Evolutionary conservation across 1,284 basidiomycete species (phyloP), one percentile per base, ranked within the genome.

Genomic region (Cutaneotrichosporon sp.): DNA sequence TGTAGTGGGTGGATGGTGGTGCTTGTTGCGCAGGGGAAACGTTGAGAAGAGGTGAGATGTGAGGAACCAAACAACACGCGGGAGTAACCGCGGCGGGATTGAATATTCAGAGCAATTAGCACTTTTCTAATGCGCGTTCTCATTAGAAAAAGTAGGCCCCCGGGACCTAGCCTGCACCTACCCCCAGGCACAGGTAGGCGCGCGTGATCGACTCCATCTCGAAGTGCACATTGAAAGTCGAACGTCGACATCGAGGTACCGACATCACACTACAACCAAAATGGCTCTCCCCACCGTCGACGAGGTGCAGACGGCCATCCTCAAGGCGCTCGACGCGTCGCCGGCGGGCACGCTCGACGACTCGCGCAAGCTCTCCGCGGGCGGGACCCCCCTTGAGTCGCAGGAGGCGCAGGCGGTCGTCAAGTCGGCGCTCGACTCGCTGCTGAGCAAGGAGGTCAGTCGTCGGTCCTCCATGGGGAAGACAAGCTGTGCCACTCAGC

Each of bases 361-460:
- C 77, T 89, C 92, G 18, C 84, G 92, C 65, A 76, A 83, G 43
- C 84, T 95, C 34, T 74, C 82, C 33, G 87, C 86, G 31, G 57
- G 52, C 27, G 55, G 54, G 2, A 77, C 82, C 18, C 84, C 87
- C 58, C 53, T 45, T 16, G 24, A 25, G 2, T 45, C 38, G 38
- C 92, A 95, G 81, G 87, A 88, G 69, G 83, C 83, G 56, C 93
- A 95, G 81, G 87, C 88, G 68, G 83, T 84, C 59, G 86, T 97
- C 71, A 87, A 94, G 59, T 91, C 91, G 67, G 92, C 90, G 8
- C 82, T 97, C 66, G 95, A 95, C 80, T 94, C 91, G 54, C 83
- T 97, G 62, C 82, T 85, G 18, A 91, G 89, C 78, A 89, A 90
- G 77, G 90, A 95, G 74, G 93, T 91, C 75, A 67, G 87, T 73